Conservation (phyloP, 2,329 filamentous ascomycete genomes). For the Knoxdaviesia proteae region DNA sequence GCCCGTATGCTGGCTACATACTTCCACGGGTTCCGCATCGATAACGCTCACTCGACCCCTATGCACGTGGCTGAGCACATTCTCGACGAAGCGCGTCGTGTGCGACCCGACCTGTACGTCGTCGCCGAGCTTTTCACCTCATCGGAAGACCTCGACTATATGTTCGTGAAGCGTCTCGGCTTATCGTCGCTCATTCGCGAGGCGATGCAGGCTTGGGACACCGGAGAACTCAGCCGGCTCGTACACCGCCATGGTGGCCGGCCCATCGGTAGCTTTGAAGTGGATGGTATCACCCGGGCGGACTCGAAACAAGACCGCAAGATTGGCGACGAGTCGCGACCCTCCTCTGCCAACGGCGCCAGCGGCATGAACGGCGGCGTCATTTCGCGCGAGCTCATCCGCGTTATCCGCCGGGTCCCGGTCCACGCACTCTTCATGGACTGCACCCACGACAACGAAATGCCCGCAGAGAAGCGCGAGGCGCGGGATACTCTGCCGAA, state of each 20-base stretch:
- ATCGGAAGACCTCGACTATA: conserved; percentile 85
- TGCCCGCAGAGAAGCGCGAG: conserved; percentile 84
- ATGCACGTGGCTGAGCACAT: conserved; percentile 88
- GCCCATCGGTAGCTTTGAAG: conserved; percentile 90
- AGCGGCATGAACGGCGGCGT: conserved; percentile 10
- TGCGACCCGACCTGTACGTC: conserved; percentile 74
- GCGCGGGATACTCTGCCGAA: conserved; percentile 87
- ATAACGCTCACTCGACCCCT: conserved; percentile 95
- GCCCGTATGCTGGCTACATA: conserved; percentile 83
- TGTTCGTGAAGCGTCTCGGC: conserved; percentile 84
- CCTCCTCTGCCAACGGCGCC: conserved; percentile 4
- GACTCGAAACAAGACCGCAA: conserved; percentile 15
- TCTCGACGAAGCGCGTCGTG: conserved; percentile 74
- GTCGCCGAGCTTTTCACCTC: conserved; percentile 93
- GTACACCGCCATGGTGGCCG: conserved; percentile 86
- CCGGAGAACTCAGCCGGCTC: conserved; percentile 73
- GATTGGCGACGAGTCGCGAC: conserved; percentile 9
- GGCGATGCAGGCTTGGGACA: conserved; percentile 97
- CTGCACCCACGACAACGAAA: conserved; percentile 96
- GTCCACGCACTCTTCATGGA: conserved; percentile 92
- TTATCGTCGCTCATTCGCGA: conserved; percentile 84
- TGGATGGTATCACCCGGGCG: conserved; percentile 60
- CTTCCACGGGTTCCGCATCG: conserved; percentile 87
- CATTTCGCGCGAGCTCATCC: conserved; percentile 42
- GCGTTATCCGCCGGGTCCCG: conserved; percentile 65